Percentiles rank a stretch among this genome's conserved stretches.
Conservation (phyloP, 768 basidiomycete species). For the Neoboletus subvelutipes region DNA sequence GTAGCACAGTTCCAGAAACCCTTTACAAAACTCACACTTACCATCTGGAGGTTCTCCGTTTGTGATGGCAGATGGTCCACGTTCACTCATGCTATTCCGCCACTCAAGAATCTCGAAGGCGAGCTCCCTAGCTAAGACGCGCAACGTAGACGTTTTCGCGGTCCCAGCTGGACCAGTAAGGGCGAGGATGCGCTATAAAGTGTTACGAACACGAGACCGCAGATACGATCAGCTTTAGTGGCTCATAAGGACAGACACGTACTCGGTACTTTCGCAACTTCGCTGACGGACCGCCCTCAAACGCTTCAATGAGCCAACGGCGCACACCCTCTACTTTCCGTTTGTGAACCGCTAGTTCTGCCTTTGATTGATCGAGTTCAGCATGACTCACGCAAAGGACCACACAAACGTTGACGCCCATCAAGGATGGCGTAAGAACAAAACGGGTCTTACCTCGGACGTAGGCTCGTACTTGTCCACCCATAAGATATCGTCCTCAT, state of each 20-base stretch:
- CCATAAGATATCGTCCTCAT: slow-evolving; percentile 49
- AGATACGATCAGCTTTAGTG: not conserved
- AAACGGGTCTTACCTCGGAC: slow-evolving; percentile 46
- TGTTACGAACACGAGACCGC: not conserved
- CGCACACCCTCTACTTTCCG: slow-evolving; percentile 78
- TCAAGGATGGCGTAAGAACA: not conserved
- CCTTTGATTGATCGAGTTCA: slow-evolving; percentile 37
- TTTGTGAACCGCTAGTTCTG: slow-evolving; percentile 76
- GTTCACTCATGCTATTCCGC: slow-evolving; percentile 66
- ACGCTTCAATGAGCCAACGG: slow-evolving; percentile 71
- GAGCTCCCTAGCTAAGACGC: slow-evolving; percentile 71
- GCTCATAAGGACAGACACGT: slow-evolving; percentile 23
- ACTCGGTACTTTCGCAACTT: slow-evolving; percentile 75
- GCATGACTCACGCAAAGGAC: not conserved
- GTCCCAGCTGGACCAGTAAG: slow-evolving; percentile 88
- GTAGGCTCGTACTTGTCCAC: slow-evolving; percentile 63
- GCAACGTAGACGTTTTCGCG: slow-evolving; percentile 86
- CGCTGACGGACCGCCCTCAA: slow-evolving; percentile 62
- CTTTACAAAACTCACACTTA: not conserved
- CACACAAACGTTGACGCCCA: not conserved
- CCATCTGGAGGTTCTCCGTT: slow-evolving; percentile 18
- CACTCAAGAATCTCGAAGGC: slow-evolving; percentile 85
- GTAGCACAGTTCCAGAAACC: not conserved
- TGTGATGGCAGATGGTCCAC: slow-evolving; percentile 23
- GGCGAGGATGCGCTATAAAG: slow-evolving; percentile 71